Percentiles rank a stretch among this genome's conserved stretches.
Conservation (phyloP, 148 eudicot species). For the Silene latifolia region DNA sequence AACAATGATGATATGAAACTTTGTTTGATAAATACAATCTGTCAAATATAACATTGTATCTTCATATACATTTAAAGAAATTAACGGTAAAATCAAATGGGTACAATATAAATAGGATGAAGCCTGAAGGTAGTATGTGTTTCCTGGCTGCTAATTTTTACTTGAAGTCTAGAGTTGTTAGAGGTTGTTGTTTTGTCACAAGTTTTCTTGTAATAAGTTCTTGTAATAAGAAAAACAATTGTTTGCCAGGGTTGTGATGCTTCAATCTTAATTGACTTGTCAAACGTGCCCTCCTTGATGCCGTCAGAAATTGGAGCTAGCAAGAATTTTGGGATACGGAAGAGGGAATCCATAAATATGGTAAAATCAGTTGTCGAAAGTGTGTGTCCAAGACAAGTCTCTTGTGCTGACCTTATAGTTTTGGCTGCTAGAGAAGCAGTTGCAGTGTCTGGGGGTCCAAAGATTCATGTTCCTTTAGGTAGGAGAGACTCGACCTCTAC, state of each 20-base stretch:
- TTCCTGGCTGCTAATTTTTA: neutral
- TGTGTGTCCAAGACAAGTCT: slow-evolving; percentile 25
- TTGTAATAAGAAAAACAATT: neutral
- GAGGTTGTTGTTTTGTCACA: neutral
- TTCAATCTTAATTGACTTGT: slow-evolving; percentile 26
- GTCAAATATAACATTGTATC: neutral
- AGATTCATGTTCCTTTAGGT: slow-evolving; percentile 28
- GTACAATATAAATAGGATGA: no score
- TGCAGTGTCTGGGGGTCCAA: slow-evolving; percentile 29
- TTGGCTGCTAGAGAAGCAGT: slow-evolving; percentile 37
- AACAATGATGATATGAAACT: neutral
- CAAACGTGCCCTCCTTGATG: slow-evolving; percentile 12
- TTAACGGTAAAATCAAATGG: neutral
- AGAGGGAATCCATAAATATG: slow-evolving; percentile 24
- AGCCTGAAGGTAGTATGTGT: neutral
- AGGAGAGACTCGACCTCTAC: slow-evolving; percentile 31
- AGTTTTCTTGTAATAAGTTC: neutral
- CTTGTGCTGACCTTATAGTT: slow-evolving; percentile 32
- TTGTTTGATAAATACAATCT: neutral
- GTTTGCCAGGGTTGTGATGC: slow-evolving; percentile 34
- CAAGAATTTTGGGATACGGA: slow-evolving; percentile 33
- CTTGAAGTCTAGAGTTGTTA: neutral
- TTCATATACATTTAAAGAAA: neutral
- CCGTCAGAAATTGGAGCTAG: slow-evolving; percentile 23
- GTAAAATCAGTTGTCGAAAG: slow-evolving; percentile 24